Evolutionary conservation across 1,284 basidiomycete species (phyloP), one percentile per base, ranked within the genome.

Genomic region (Chalciporus piperatoides): DNA sequence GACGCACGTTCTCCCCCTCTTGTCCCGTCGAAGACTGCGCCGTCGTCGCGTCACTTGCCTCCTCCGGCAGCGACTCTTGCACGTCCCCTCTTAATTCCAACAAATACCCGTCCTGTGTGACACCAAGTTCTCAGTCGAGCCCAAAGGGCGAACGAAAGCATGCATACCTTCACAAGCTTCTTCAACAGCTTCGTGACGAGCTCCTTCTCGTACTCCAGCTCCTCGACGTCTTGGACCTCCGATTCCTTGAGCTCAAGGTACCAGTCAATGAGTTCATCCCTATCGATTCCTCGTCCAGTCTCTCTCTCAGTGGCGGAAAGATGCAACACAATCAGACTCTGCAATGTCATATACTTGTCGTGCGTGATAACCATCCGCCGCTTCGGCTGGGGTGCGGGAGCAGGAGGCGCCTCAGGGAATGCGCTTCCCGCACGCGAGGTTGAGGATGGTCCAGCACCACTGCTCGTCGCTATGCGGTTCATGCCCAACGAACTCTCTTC

Each of bases 251-350:
- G 73, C 72, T 99, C 94, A 46, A 99, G 79, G 68, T 98, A 99
- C 94, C 94, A 97, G 67, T 97, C 91, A 53, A 97, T 86, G 40
- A 99, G 77, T 62, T 95, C 93, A 56, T 95, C 90, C 43, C 86
- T 78, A 64, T 93, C 89, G 21, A 97, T 72, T 9, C 95, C 95
- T 41, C 73, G 78, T 21, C 86, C 86, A 1, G 81, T 86, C 57
- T 83, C 80, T 8, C 81, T 77, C 72, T 99, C 97, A 6, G 85
- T 72, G 40, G 86, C 82, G 27, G 83, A 77, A 14, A 99, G 75
- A 60, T 94, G 86, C 46, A 96, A 66, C 10, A 99, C 84, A 57
- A 96, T 81, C 53, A 97, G 76, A 59, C 86, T 91, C 72, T 94
- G 92, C 57, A 99, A 80, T 52, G 85, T 82, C 75, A 93, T 86